phyloP scores from a whole-genome alignment of 2,329 filamentous ascomycete species.

The Mycosphaerella sp. region DNA sequence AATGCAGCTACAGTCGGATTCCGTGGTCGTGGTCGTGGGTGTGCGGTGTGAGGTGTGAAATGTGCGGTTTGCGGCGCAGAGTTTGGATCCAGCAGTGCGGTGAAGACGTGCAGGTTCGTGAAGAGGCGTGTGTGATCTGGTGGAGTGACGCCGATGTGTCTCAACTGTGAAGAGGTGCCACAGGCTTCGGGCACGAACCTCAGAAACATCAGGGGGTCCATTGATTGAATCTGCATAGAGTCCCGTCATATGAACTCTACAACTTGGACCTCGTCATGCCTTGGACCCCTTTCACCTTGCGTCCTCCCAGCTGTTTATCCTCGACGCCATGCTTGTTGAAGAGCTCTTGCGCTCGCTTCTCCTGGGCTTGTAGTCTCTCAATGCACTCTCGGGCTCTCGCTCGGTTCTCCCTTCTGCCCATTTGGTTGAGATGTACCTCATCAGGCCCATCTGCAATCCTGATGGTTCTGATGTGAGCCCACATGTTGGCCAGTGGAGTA shows the following conservation, averaged over 20 bases:
- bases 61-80: too few relatives aligned
- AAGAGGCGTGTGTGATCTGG: too few relatives aligned
- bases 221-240: background rate
- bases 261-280: constrained; percentile 36
- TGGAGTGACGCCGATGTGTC: too few relatives aligned
- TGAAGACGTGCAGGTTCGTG: too few relatives aligned
- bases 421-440: constrained; percentile 82
- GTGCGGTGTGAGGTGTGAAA: too few relatives aligned
- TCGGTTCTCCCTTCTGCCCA: constrained; percentile 73
- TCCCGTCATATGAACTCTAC: constrained; percentile 20
- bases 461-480: constrained; percentile 33
- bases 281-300: constrained; percentile 25
- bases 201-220: background rate
- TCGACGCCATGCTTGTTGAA: constrained; percentile 53
- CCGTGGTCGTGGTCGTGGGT: too few relatives aligned
- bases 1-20: too few relatives aligned
- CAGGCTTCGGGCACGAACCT: too few relatives aligned
- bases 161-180: too few relatives aligned
- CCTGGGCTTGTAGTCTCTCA: constrained; percentile 58
- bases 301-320: constrained; percentile 38
- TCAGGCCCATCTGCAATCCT: constrained; percentile 70
- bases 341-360: constrained; percentile 58
- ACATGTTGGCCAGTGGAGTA: constrained; percentile 69
- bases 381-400: constrained; percentile 47
- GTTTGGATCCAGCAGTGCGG: too few relatives aligned